Percentiles rank a stretch among this genome's conserved stretches.
These are phyloP conservation scores for Fusarium citri DNA, from an alignment of 2,329 filamentous ascomycete genomes.

Conservation along the genomic window DNA sequence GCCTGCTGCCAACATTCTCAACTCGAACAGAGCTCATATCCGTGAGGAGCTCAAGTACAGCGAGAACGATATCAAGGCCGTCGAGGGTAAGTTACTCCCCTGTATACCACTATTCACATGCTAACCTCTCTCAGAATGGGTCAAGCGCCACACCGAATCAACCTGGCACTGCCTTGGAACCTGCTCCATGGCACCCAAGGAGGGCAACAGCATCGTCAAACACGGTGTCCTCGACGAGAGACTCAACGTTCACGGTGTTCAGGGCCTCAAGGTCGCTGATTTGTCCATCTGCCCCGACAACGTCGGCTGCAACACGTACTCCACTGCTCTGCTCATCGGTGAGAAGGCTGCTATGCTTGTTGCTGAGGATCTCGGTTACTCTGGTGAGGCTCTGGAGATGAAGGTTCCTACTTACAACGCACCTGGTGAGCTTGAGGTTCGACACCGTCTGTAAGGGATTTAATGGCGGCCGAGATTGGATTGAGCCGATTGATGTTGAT, in stretches of 20 bases:
- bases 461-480: slow-evolving; percentile 6
- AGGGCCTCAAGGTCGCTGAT: slow-evolving; percentile 82
- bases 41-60: slow-evolving; percentile 75
- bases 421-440: slow-evolving; percentile 59
- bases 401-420: slow-evolving; percentile 74
- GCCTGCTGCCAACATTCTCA: slow-evolving; percentile 61
- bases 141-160: slow-evolving; percentile 79
- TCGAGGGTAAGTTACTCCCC: slow-evolving; percentile 62
- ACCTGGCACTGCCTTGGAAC: slow-evolving; percentile 67
- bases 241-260: slow-evolving; percentile 80
- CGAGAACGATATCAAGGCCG: slow-evolving; percentile 69
- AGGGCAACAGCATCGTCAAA: slow-evolving; percentile 84
- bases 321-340: slow-evolving; percentile 40
- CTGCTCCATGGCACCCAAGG: slow-evolving; percentile 80
- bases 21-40: slow-evolving; percentile 71
- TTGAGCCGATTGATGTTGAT: slow-evolving; percentile 5
- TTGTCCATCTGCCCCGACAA: slow-evolving; percentile 83
- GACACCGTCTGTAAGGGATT: slow-evolving; percentile 54
- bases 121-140: slow-evolving; percentile 60
- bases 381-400: slow-evolving; percentile 79
- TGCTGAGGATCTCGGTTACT: slow-evolving; percentile 80
- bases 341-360: slow-evolving; percentile 67
- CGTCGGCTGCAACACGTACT: slow-evolving; percentile 75
- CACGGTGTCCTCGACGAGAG: slow-evolving; percentile 82
- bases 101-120: fast-evolving